Base-by-base conservation (phyloP, 1,284 basidiomycete species). In the Cutaneotrichosporon daszewskae region DNA sequence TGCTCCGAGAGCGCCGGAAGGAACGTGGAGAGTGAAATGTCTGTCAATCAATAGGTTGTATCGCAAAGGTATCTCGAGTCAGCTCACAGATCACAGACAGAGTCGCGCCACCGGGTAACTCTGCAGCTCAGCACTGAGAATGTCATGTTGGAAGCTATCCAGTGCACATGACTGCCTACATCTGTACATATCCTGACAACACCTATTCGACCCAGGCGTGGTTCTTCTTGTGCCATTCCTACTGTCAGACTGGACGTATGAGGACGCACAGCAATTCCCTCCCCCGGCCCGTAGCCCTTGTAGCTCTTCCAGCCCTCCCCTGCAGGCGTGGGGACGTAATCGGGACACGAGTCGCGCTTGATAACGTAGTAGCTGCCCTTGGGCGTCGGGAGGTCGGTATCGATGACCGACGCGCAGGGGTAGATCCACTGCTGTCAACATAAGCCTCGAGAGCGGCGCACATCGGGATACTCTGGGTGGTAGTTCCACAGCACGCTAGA, bases 401-500 rank as follows among this genome's bases (percentile, higher is more conserved):
- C 69, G 44, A 72, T 68, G 29, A 47, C 53, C 1, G 65, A 60
- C 0, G 69, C 68, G 45, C 62, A 69, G 4, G 69, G 69, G 53
- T 72, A 70, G 47, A 72, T 66, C 69, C 69, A 72, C 63, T 69
- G 43, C 3, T 14, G 40, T 34, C 6, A 33, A 23, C 37, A 3
- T 9, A 13, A 61, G 40, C 6, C 13, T 24, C 28, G 11, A 16
- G 32, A 13, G n/a, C 26, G 13, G 58, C 61, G 48, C 43, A 67
- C 67, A 19, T 69, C 22, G 9, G 62, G 57, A 54, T 56, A 72
- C 49, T 66, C 57, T 11, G 66, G 62, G 43, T 68, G 58, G 37
- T 64, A 64, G 46, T 63, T 59, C 69, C 69, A 72, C 10, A 72
- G 57, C 67, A 70, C 66, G 26, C 60, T 49, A 12, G 58, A 62